Percentiles rank a stretch among this genome's conserved stretches.
phyloP scores from a whole-genome alignment of 208 protist species.

The Acanthamoeba healyi region DNA sequence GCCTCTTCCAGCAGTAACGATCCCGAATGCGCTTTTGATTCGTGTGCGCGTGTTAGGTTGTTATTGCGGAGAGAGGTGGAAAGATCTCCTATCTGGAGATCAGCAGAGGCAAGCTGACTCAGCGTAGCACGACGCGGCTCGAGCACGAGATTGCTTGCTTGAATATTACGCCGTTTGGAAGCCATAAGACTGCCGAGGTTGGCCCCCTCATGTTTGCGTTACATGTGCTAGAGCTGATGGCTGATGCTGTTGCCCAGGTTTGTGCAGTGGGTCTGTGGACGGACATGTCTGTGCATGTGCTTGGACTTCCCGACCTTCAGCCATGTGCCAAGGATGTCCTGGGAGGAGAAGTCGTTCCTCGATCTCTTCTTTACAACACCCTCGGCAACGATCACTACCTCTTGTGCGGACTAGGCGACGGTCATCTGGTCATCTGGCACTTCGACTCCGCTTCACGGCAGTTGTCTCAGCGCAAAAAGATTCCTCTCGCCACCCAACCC shows the following conservation, averaged over 20 bases:
- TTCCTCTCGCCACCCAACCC: constrained; percentile 89
- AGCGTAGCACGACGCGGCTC: constrained; percentile 57
- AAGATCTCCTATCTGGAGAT: not conserved
- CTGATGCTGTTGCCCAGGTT: not conserved
- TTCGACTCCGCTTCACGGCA: constrained; percentile 74
- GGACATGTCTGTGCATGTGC: constrained; percentile 84
- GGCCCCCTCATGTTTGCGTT: not conserved
- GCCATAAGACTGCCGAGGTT: not conserved
- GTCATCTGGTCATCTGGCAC: constrained; percentile 86
- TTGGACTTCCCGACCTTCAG: constrained; percentile 81
- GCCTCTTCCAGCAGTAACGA: not conserved
- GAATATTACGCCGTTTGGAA: constrained; percentile 80
- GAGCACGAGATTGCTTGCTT: constrained; percentile 89
- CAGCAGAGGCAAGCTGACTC: not conserved
- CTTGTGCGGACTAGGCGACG: constrained; percentile 88
- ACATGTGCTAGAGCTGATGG: not conserved
- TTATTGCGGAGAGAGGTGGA: constrained; percentile 4
- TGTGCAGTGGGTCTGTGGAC: constrained; percentile 86
- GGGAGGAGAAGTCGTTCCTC: constrained; percentile 85
- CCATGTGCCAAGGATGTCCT: constrained; percentile 76
- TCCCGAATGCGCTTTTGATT: not conserved
- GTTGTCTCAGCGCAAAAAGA: constrained; percentile 83
- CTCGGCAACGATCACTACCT: constrained; percentile 83
- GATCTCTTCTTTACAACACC: constrained; percentile 83
- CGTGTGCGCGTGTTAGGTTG: not conserved